A percentile compares a stretch with the other conserved stretches of the same genome.
These are phyloP conservation scores for Blastobotrys illinoisensis DNA, from an alignment of 1,139 yeast genomes.

Conservation along the genomic window DNA sequence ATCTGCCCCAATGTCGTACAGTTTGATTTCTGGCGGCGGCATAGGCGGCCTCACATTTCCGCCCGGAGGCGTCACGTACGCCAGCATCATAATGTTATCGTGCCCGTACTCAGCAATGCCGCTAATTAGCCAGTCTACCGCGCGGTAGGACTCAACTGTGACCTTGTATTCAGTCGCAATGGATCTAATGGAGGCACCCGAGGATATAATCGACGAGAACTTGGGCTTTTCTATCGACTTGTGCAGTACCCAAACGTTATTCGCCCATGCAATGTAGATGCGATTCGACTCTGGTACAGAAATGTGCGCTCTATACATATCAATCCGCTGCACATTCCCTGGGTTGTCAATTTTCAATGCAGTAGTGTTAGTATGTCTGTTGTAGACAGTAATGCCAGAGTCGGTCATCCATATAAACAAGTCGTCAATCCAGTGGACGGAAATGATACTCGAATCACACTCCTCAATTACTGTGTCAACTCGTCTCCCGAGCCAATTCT, in stretches of 20 bases:
- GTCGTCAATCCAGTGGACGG: conserved; percentile 42
- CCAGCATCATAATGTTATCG: conserved; percentile 26
- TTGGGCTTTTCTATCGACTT: conserved; percentile 28
- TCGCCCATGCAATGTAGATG: conserved; percentile 78
- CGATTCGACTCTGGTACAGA: conserved; percentile 63
- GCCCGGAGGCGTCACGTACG: conserved; percentile 37
- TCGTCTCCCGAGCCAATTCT: conserved; percentile 83
- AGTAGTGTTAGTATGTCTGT: conserved; percentile 19
- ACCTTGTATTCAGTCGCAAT: conserved; percentile 45
- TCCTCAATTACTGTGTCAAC: conserved; percentile 59
- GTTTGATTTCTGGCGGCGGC: conserved; percentile 62
- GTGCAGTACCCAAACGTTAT: conserved; percentile 67
- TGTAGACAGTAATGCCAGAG: conserved; percentile 52
- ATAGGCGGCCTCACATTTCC: conserved; percentile 10
- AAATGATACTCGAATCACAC: conserved; percentile 57
- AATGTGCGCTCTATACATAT: conserved; percentile 77
- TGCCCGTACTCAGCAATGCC: conserved; percentile 68
- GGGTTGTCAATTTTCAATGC: conserved; percentile 56
- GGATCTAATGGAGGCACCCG: conserved; percentile 25
- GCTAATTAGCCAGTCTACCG: conserved; percentile 59
- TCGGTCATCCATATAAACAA: conserved; percentile 69
- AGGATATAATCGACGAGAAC: conserved; percentile 18
- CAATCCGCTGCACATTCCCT: conserved; percentile 60
- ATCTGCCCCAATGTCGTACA: conserved; percentile 60
- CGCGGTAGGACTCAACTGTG: conserved; percentile 49